Percentiles rank a stretch among this genome's conserved stretches.
phyloP scores from a whole-genome alignment of 177 flowering plant species.

The Viscum album region DNA sequence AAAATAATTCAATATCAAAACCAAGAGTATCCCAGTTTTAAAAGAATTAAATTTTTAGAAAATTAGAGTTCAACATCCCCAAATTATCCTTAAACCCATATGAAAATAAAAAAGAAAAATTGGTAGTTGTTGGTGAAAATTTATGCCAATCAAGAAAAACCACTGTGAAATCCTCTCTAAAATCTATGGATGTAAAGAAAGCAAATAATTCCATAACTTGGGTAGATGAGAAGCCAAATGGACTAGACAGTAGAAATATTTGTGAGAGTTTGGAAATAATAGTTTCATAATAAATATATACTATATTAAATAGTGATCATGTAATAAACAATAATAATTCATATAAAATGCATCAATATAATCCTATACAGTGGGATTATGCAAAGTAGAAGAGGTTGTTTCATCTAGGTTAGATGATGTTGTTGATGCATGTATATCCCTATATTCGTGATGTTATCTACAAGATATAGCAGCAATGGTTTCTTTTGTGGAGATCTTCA shows the following conservation, averaged over 20 bases:
- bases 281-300: slow-evolving; percentile 14
- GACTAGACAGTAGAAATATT: slow-evolving; percentile 23
- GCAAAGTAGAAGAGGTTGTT: slow-evolving; percentile 64
- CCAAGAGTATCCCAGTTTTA: slow-evolving; percentile 17
- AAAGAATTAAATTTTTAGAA: slow-evolving; percentile 5
- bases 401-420: slow-evolving; percentile 51
- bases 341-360: slow-evolving; percentile 53
- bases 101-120: slow-evolving; percentile 17
- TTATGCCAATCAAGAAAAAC: slow-evolving; percentile 16
- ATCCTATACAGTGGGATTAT: slow-evolving; percentile 69
- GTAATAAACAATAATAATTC: slow-evolving; percentile 22
- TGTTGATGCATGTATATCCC: slow-evolving; percentile 46
- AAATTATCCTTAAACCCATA: slow-evolving; percentile 17
- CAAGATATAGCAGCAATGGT: no score
- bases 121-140: slow-evolving; percentile 13
- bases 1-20: slow-evolving; percentile 12
- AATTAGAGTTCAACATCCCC: slow-evolving; percentile 3
- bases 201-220: slow-evolving; percentile 49
- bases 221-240: slow-evolving; percentile 60
- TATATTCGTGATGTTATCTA: neutral
- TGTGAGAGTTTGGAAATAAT: slow-evolving; percentile 31
- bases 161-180: slow-evolving; percentile 45
- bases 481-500: no score
- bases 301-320: slow-evolving; percentile 8
- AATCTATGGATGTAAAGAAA: slow-evolving; percentile 40